Evolutionary conservation across 2,329 filamentous ascomycete genomes (phyloP).

Genomic region (Orbilia javanica): DNA sequence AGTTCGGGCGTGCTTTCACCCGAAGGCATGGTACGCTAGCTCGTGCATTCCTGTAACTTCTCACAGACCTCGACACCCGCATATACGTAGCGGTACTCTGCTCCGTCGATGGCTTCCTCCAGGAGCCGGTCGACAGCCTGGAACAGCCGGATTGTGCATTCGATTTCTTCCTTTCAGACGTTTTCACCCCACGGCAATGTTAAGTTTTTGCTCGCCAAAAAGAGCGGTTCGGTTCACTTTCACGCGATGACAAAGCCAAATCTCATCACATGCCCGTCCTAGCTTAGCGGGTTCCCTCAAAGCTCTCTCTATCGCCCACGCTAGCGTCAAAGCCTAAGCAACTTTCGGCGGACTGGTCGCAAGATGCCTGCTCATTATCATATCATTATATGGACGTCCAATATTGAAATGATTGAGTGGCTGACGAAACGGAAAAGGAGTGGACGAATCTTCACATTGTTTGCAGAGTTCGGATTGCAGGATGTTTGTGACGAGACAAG

Average conservation of each 20-base stretch:
- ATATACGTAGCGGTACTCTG: background rate
- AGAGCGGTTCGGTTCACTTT: background rate
- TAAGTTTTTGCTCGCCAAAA: background rate
- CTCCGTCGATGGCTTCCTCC: background rate
- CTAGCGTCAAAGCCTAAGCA: constrained; percentile 42
- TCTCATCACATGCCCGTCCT: constrained; percentile 39
- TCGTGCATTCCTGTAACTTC: constrained; percentile 18
- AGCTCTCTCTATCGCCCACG: constrained; percentile 26
- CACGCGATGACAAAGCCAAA: constrained; percentile 19
- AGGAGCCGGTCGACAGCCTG: background rate
- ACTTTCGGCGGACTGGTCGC: constrained; percentile 46
- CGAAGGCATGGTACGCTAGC: constrained; percentile 39
- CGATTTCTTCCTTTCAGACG: background rate
- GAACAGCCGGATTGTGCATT: background rate
- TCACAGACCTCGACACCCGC: constrained; percentile 5
- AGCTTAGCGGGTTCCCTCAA: constrained; percentile 25
- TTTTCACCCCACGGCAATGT: background rate
- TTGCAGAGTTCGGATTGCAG: background rate
- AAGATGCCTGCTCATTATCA: constrained; percentile 29
- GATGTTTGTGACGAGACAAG: constrained; percentile 22
- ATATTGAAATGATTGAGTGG: constrained; percentile 30
- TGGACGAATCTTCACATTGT: constrained; percentile 21
- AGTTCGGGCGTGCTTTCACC: constrained; percentile 26
- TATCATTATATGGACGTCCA: constrained; percentile 32
- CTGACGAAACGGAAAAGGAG: constrained; percentile 23